Conservation (phyloP, 805 yeast genomes). For the Ogataea salicorniae region DNA sequence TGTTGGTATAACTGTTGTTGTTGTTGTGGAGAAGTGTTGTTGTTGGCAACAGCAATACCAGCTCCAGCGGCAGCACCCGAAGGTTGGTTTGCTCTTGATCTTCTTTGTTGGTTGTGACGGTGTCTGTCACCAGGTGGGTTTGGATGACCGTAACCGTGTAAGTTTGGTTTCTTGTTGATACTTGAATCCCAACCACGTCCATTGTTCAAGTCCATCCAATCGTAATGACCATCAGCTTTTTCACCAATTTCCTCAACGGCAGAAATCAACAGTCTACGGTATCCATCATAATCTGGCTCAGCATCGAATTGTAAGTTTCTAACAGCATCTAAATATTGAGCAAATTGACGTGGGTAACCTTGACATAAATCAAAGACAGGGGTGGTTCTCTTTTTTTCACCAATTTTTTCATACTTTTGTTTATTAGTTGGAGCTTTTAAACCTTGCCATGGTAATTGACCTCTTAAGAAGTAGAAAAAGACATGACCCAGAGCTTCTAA, state of each 20-base stretch:
- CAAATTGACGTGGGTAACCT: constrained; percentile 89
- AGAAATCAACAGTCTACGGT: constrained; percentile 70
- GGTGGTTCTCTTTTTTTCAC: constrained; percentile 91
- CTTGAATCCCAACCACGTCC: constrained; percentile 95
- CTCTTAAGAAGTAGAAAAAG: constrained; percentile 88
- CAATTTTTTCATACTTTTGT: constrained; percentile 95
- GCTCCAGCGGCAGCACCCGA: constrained; percentile 19
- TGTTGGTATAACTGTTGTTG: constrained; percentile 5
- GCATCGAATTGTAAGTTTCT: constrained; percentile 89
- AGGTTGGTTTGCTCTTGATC: constrained; percentile 27
- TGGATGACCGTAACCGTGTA: constrained; percentile 96
- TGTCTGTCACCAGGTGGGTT: constrained; percentile 63
- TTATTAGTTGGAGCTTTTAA: constrained; percentile 96
- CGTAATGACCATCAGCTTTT: constrained; percentile 82
- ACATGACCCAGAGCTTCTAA: constrained; percentile 96
- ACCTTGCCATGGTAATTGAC: constrained; percentile 98
- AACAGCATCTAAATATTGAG: constrained; percentile 83
- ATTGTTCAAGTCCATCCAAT: constrained; percentile 95
- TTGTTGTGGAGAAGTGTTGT: background rate
- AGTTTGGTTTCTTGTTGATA: constrained; percentile 84
- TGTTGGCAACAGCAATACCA: constrained; percentile 1
- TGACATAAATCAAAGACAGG: constrained; percentile 79
- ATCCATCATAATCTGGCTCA: constrained; percentile 88
- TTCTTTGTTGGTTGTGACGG: constrained; percentile 37
- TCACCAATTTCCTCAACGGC: constrained; percentile 71